Conservation (phyloP, 1,284 basidiomycete species). For the Cryptococcus amylolentus region DNA sequence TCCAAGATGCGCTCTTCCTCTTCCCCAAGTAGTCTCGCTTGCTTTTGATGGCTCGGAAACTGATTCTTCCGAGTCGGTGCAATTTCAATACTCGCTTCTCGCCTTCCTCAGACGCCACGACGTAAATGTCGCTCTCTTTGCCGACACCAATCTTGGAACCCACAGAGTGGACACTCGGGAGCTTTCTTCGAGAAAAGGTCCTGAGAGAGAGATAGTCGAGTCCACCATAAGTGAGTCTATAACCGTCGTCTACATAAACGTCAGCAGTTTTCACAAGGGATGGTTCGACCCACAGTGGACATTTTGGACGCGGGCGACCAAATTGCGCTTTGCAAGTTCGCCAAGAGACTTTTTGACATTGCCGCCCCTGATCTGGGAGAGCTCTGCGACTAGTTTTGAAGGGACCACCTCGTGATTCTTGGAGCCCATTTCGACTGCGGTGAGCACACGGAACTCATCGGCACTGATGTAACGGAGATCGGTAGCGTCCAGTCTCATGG, state of each 20-base stretch:
- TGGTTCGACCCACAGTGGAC: slow-evolving; percentile 67
- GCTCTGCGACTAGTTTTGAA: slow-evolving; percentile 78
- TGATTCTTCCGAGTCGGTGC: slow-evolving; percentile 88
- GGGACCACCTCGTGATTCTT: slow-evolving; percentile 98
- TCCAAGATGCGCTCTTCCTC: slow-evolving; percentile 94
- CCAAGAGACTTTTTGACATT: slow-evolving; percentile 92
- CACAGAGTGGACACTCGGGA: slow-evolving; percentile 68
- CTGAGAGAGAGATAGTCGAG: slow-evolving; percentile 95
- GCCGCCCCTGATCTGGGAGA: slow-evolving; percentile 84
- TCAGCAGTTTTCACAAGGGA: background rate
- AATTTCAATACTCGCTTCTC: slow-evolving; percentile 87
- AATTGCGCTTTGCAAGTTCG: slow-evolving; percentile 82
- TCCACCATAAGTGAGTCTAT: slow-evolving; percentile 93
- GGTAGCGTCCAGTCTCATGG: slow-evolving; percentile 90
- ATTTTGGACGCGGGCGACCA: slow-evolving; percentile 87
- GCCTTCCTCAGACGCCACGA: slow-evolving; percentile 79
- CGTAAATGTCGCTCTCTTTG: slow-evolving; percentile 96
- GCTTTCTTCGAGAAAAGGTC: slow-evolving; percentile 83
- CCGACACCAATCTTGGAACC: slow-evolving; percentile 98
- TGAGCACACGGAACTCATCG: slow-evolving; percentile 92
- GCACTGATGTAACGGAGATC: slow-evolving; percentile 88
- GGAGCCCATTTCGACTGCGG: slow-evolving; percentile 93
- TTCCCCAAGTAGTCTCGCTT: slow-evolving; percentile 97
- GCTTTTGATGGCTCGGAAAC: slow-evolving; percentile 93
- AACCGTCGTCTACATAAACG: slow-evolving; percentile 78